Conservation (phyloP, 78 protist genomes). For the Dictyostelium firmibasis region DNA sequence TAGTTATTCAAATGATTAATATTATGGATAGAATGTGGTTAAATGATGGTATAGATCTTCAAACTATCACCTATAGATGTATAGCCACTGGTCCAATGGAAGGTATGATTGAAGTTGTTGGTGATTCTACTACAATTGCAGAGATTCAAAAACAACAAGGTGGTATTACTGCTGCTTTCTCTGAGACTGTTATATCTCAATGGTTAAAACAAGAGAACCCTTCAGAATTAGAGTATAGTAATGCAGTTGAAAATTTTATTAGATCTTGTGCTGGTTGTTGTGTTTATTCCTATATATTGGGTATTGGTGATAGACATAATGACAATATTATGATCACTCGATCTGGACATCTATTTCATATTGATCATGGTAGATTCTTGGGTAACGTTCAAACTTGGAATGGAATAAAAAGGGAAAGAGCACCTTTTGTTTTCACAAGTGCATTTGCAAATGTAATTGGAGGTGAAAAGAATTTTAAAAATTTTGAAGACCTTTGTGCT, state of each 20-base stretch:
- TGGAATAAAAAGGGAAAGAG: constrained; percentile 92
- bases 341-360: constrained; percentile 93
- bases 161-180: constrained; percentile 88
- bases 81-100: constrained; percentile 85
- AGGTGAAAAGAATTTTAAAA: constrained; percentile 53
- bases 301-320: constrained; percentile 94
- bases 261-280: constrained; percentile 93
- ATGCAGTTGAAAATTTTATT: constrained; percentile 83
- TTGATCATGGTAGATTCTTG: constrained; percentile 94
- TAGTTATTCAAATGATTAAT: constrained; percentile 92
- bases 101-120: constrained; percentile 90
- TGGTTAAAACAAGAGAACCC: constrained; percentile 87
- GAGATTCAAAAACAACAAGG: constrained; percentile 82
- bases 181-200: constrained; percentile 51
- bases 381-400: constrained; percentile 87
- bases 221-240: background rate
- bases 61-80: constrained; percentile 71
- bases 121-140: constrained; percentile 83
- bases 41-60: constrained; percentile 72
- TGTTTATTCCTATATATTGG: constrained; percentile 93
- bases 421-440: constrained; percentile 94
- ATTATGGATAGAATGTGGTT: constrained; percentile 83
- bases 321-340: constrained; percentile 86
- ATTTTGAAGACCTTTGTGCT: constrained; percentile 84
- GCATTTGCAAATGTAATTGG: constrained; percentile 85